A percentile compares a stretch with the other conserved stretches of the same genome.
These are phyloP conservation scores for Dipteronia sinensis DNA, from an alignment of 345 rosid species.

Conservation along the genomic window DNA sequence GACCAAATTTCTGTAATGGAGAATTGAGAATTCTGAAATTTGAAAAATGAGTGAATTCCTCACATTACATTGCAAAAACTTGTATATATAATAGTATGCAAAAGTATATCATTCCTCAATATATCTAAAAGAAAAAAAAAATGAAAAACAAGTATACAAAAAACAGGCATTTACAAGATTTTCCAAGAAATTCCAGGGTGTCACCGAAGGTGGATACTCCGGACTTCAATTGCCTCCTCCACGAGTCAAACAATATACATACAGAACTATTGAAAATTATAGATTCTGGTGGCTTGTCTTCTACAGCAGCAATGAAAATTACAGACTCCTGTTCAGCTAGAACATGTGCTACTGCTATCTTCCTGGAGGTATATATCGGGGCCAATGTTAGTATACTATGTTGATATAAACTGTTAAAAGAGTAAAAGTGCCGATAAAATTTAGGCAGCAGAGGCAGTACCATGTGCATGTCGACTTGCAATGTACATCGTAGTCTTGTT, in stretches of 20 bases:
- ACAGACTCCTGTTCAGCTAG: slow-evolving; percentile 1
- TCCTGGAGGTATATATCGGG: slow-evolving; percentile 35
- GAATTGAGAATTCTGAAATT: neutral
- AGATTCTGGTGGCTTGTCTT: neutral
- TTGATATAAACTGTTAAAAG: slow-evolving; percentile 23
- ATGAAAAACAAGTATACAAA: neutral
- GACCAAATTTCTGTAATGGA: neutral
- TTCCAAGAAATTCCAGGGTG: neutral
- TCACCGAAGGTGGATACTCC: neutral
- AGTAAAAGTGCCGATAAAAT: slow-evolving; percentile 26
- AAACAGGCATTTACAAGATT: slow-evolving; percentile 6
- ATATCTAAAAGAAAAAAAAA: neutral
- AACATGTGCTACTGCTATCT: slow-evolving; percentile 22
- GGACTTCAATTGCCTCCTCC: neutral
- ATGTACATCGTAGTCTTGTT: slow-evolving; percentile 76
- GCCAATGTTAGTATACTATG: slow-evolving; percentile 34
- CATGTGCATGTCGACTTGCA: slow-evolving; percentile 31
- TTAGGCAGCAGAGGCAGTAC: slow-evolving; percentile 25
- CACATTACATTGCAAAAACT: neutral
- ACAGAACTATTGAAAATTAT: neutral
- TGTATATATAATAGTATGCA: neutral
- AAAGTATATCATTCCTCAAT: neutral
- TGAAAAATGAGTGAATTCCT: neutral
- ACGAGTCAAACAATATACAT: slow-evolving; percentile 26
- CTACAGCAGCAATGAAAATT: neutral